phyloP scores from a whole-genome alignment of 2,329 filamentous ascomycete species.

The Scedosporium aurantiacum region DNA sequence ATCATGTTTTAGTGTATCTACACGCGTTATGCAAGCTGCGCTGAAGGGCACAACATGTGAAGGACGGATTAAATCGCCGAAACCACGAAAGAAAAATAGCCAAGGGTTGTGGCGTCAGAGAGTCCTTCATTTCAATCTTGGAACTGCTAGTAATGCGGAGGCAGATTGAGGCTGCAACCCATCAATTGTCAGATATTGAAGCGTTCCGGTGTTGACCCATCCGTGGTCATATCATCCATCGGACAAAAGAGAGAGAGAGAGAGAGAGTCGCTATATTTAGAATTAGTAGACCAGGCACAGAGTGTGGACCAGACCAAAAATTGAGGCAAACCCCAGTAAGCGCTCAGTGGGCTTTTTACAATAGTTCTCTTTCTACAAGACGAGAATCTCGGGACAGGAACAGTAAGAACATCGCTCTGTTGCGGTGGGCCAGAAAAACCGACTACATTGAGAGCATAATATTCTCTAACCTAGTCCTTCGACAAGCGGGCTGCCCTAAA shows the following conservation, averaged over 20 bases:
- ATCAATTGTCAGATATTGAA: slow-evolving; percentile 34
- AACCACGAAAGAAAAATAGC: slow-evolving; percentile 27
- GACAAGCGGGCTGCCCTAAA: slow-evolving; percentile 62
- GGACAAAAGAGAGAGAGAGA: too few relatives aligned
- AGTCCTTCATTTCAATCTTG: slow-evolving; percentile 46
- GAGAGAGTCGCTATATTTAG: too few relatives aligned
- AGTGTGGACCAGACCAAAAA: too few relatives aligned
- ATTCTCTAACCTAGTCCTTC: slow-evolving; percentile 28
- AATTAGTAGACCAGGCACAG: too few relatives aligned
- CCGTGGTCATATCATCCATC: not conserved
- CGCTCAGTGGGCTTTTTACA: not conserved
- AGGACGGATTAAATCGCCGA: slow-evolving; percentile 54
- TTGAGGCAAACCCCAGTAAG: too few relatives aligned
- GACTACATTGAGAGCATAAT: slow-evolving; percentile 8
- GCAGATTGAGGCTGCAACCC: slow-evolving; percentile 46
- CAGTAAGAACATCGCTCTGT: slow-evolving; percentile 4
- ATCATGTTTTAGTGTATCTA: not conserved
- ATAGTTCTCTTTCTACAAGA: not conserved
- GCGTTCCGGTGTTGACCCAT: slow-evolving; percentile 26
- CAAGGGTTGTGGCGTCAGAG: slow-evolving; percentile 45
- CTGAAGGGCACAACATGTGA: slow-evolving; percentile 29
- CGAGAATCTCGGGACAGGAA: not conserved
- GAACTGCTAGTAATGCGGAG: slow-evolving; percentile 41
- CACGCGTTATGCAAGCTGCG: too few relatives aligned
- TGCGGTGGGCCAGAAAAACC: not conserved